Evolutionary conservation across 306 rosid genomes (phyloP), one percentile per base, ranked within the genome.

Genomic region (Sicyos edulis): DNA sequence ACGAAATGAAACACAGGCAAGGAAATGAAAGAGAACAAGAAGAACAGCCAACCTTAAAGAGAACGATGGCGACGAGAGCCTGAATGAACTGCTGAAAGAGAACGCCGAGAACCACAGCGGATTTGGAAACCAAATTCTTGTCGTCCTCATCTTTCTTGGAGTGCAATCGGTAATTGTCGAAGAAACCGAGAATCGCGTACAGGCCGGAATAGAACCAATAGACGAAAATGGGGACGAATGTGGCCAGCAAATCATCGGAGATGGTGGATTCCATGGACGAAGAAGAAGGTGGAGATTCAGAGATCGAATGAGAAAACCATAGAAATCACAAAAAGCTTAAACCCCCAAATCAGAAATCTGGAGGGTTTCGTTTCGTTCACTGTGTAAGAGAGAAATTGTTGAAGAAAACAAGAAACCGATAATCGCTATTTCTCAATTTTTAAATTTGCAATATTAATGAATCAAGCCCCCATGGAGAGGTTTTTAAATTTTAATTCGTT

Each of bases 151-250:
- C 96, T 70, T 66, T 86, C 76, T 22, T 80, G 54, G 95, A 76
- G 76, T 92, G 96, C 84, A 92, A 77, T 24, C 96, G 86, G 45
- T 85, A 86, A 56, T 76, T 85, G 24, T 89, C 95, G 74, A 89
- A 74, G 61, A 69, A 65, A 85, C 86, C 55, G 84, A 96, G 75
- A 86, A 79, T 81, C 82, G 82, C 81, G 79, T 89, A 88, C 54
- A 89, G 66, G 57, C 92, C 97, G 22, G 89, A 96, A 82, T 92
- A 92, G 42, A 88, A 54, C 97, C 97, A 92, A 83, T 92, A 92
- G 7, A 92, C 76, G 76, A 88, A 80, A 76, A 92, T 86, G n/a
- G 96, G 96, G 53, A 96, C 96, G 79, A 89, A 85, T 0, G 97
- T 92, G 42, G 92, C 97, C 91, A 92, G 85, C 73, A 88, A 66